Percentiles rank a stretch among this genome's conserved stretches.
Conservation (phyloP, 2,329 filamentous ascomycete species). For the Pseudocercospora fijiensis region DNA sequence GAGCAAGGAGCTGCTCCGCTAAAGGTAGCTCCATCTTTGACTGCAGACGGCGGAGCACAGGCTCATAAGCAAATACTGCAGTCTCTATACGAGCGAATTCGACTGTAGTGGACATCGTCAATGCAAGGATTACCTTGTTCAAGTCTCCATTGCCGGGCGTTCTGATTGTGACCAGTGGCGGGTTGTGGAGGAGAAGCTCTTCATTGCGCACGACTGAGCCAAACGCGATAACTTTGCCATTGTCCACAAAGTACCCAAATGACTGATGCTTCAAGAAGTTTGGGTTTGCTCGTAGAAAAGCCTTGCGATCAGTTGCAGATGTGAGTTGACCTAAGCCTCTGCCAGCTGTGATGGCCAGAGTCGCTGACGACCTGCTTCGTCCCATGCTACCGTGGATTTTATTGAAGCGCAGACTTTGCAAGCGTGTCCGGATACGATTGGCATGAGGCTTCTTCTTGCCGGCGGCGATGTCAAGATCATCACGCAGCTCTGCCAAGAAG, state of each 20-base stretch:
- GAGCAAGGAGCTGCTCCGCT: constrained; percentile 15
- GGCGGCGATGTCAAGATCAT: constrained; percentile 52
- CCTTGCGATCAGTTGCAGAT: not conserved
- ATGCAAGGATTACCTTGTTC: not conserved
- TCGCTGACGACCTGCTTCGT: not conserved
- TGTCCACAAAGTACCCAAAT: not conserved
- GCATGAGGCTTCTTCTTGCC: not conserved
- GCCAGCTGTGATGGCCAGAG: not conserved
- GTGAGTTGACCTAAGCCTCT: not conserved
- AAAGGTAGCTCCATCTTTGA: constrained; percentile 51
- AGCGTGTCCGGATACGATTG: not conserved
- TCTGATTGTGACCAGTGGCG: not conserved
- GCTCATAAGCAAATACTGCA: constrained; percentile 67
- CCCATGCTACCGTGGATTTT: not conserved
- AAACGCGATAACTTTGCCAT: not conserved
- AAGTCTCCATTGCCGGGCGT: not conserved
- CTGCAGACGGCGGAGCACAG: constrained; percentile 62
- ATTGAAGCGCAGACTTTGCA: not conserved
- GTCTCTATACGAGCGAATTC: constrained; percentile 63
- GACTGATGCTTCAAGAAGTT: not conserved
- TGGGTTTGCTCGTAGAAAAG: not conserved
- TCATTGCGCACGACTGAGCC: not conserved
- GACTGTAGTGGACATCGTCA: not conserved
- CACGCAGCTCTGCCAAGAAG: constrained; percentile 64
- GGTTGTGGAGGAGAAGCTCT: not conserved